phyloP scores from a whole-genome alignment of 2,329 filamentous ascomycete species.

The Drechslerella stenobrocha region DNA sequence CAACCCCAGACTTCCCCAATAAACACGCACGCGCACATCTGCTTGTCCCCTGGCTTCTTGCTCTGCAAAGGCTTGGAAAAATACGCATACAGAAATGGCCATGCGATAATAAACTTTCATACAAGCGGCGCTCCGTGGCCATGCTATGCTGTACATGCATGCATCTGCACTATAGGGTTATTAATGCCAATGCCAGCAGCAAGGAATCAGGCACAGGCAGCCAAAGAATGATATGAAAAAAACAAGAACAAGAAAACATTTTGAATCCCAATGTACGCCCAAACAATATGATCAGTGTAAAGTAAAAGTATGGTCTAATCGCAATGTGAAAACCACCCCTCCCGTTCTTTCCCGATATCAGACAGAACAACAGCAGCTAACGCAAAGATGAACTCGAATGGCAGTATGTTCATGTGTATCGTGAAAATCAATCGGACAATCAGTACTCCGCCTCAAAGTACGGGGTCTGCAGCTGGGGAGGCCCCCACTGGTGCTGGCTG shows the following conservation, averaged over 20 bases:
- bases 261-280: conserved; percentile 49
- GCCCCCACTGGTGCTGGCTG: conserved; percentile 45
- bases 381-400: conserved; percentile 42
- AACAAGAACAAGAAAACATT: conserved; percentile 24
- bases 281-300: conserved; percentile 47
- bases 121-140: conserved; percentile 19
- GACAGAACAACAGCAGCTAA: conserved; percentile 37
- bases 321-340: conserved; percentile 29
- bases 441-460: conserved; percentile 49
- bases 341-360: conserved; percentile 31
- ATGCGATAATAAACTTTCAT: conserved; percentile 15
- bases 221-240: conserved; percentile 10
- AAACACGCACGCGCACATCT: conserved; percentile 5
- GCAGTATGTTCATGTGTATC: conserved; percentile 48
- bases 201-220: not conserved
- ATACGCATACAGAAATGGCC: conserved; percentile 4
- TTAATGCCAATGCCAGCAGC: conserved; percentile 28
- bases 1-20: conserved; percentile 38
- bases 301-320: conserved; percentile 43
- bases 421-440: conserved; percentile 31
- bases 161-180: conserved; percentile 21
- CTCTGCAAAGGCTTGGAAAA: not conserved
- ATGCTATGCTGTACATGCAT: conserved; percentile 14
- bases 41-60: not conserved
- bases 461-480: conserved; percentile 44